Evolutionary conservation across 139 green algal species (phyloP).

Genomic region (Closterium sp.): DNA sequence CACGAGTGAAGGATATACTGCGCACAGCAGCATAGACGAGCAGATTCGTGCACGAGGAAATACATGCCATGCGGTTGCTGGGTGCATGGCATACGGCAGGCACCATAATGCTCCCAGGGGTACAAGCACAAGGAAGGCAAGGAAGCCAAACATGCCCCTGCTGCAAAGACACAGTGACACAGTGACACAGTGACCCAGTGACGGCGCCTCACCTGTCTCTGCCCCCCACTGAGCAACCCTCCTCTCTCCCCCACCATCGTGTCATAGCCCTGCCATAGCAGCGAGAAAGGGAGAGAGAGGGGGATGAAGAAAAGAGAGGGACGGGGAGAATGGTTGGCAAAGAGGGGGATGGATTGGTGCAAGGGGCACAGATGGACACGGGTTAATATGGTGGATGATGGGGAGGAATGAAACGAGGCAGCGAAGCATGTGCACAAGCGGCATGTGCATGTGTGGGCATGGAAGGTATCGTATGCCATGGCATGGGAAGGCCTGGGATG

Average conservation of each 20-base stretch:
- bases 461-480: no score
- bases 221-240: conserved; percentile 59
- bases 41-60: no score
- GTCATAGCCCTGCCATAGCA: conserved; percentile 52
- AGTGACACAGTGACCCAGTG: no score
- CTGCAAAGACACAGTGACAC: no score
- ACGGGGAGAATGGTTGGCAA: not conserved
- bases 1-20: not conserved
- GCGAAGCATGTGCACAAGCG: not conserved
- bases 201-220: conserved; percentile 64
- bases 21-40: not conserved
- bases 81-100: no score
- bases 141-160: no score
- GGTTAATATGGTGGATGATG: not conserved
- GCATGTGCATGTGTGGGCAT: not conserved
- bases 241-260: conserved; percentile 58
- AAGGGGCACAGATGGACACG: not conserved
- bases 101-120: no score
- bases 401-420: not conserved
- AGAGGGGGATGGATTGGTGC: not conserved
- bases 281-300: not conserved
- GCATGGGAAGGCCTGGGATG: no score
- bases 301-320: not conserved
- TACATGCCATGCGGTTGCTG: no score
- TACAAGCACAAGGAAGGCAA: no score